These are phyloP conservation scores for Paragyromitra xinjiangensis DNA, from an alignment of 495 filamentous ascomycete species.

Conservation along the genomic window DNA sequence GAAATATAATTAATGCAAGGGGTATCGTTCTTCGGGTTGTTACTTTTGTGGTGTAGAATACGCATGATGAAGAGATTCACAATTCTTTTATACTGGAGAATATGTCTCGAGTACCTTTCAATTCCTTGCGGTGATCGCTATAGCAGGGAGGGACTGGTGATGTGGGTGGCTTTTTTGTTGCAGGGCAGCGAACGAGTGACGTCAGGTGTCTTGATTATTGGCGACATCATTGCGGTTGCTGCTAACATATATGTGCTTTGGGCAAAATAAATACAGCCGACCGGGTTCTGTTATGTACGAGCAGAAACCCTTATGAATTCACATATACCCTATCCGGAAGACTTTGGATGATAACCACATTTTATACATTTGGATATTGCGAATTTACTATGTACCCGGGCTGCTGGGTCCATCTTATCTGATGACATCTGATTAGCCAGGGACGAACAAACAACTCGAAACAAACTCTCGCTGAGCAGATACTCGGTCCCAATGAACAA, in stretches of 20 bases:
- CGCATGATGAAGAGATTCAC: neutral
- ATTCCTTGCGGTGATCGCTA: neutral
- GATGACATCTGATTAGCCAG: constrained; percentile 21
- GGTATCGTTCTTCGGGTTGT: constrained; percentile 13
- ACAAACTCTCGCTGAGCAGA: constrained; percentile 13
- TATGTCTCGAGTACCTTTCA: neutral
- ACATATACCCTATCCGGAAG: neutral
- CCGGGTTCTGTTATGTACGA: neutral
- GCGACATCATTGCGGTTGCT: neutral
- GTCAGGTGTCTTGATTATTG: constrained; percentile 18
- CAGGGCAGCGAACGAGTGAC: constrained; percentile 30
- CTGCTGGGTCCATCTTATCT: constrained; percentile 15
- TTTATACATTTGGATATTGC: neutral
- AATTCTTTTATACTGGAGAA: neutral
- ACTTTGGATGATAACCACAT: neutral
- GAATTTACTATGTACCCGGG: neutral
- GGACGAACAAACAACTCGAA: constrained; percentile 1
- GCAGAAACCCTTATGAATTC: neutral
- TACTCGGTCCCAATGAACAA: constrained; percentile 7
- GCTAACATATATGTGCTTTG: neutral
- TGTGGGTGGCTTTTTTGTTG: constrained; percentile 23
- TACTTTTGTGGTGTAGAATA: constrained; percentile 13
- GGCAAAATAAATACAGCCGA: neutral
- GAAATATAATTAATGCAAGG: neutral
- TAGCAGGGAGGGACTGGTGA: constrained; percentile 11